phyloP scores from a whole-genome alignment of 306 rosid species.

The Luffa acutangula region DNA sequence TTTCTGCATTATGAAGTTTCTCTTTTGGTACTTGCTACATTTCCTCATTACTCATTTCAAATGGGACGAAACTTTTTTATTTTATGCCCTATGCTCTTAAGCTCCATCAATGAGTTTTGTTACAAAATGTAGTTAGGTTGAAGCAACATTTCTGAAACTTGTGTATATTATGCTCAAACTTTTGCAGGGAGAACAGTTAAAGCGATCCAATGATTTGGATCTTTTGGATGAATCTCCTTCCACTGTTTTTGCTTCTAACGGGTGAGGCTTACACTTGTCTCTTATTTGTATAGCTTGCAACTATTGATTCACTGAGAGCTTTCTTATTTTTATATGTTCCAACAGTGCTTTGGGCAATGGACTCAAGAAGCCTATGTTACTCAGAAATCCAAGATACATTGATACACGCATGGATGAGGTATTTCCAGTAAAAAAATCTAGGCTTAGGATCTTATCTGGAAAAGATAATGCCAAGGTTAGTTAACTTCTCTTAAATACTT shows the following conservation, averaged over 20 bases:
- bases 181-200: conserved; percentile 47
- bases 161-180: background rate
- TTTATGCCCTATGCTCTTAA: background rate
- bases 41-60: background rate
- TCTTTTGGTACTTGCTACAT: background rate
- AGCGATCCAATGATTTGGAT: conserved; percentile 20
- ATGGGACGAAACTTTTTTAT: background rate
- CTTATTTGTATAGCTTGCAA: conserved; percentile 6
- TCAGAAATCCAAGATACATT: conserved; percentile 41
- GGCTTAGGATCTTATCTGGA: conserved; percentile 31
- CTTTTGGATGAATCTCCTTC: conserved; percentile 31
- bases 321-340: conserved; percentile 22
- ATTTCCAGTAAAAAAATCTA: conserved; percentile 46
- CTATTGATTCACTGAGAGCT: background rate
- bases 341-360: conserved; percentile 27
- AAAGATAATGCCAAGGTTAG: conserved; percentile 77
- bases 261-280: conserved; percentile 14
- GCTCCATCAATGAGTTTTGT: background rate
- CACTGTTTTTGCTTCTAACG: conserved; percentile 16
- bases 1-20: background rate
- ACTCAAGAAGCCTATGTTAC: conserved; percentile 29
- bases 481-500: background rate
- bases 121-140: background rate
- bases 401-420: conserved; percentile 67
- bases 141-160: background rate